These are phyloP conservation scores for Moesziomyces sp. DNA, from an alignment of 1,284 basidiomycete species.

Conservation along the genomic window DNA sequence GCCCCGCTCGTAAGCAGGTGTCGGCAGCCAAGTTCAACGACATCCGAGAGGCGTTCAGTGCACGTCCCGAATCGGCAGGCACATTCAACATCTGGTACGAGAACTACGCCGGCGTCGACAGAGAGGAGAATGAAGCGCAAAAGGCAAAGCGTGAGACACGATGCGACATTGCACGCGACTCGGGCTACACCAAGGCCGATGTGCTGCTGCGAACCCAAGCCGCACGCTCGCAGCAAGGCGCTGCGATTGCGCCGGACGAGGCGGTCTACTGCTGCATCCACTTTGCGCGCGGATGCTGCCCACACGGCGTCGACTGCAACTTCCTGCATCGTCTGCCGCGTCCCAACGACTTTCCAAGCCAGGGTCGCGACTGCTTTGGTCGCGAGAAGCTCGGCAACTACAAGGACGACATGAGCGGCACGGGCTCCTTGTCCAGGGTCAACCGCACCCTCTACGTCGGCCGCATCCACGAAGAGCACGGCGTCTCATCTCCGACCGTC, in stretches of 20 bases:
- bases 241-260: conserved; percentile 69
- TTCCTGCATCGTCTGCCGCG: conserved; percentile 83
- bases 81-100: conserved; percentile 92
- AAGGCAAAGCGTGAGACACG: conserved; percentile 91
- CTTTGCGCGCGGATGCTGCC: conserved; percentile 95
- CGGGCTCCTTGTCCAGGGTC: conserved; percentile 91
- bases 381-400: conserved; percentile 97
- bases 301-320: conserved; percentile 94
- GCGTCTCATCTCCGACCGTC: conserved; percentile 34
- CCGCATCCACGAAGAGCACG: conserved; percentile 73
- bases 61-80: conserved; percentile 50
- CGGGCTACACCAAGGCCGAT: conserved; percentile 78
- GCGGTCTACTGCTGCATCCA: conserved; percentile 94
- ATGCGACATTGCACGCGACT: conserved; percentile 87
- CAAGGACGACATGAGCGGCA: conserved; percentile 99
- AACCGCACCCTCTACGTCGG: conserved; percentile 96
- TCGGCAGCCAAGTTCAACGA: conserved; percentile 55
- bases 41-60: conserved; percentile 58
- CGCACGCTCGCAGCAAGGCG: conserved; percentile 23
- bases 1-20: conserved; percentile 64
- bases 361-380: conserved; percentile 95
- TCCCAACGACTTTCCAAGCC: conserved; percentile 79
- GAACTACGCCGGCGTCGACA: conserved; percentile 81
- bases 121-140: conserved; percentile 71
- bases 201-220: conserved; percentile 30